Base-by-base conservation (phyloP, 768 basidiomycete genomes). In the Termitomyces sp. region DNA sequence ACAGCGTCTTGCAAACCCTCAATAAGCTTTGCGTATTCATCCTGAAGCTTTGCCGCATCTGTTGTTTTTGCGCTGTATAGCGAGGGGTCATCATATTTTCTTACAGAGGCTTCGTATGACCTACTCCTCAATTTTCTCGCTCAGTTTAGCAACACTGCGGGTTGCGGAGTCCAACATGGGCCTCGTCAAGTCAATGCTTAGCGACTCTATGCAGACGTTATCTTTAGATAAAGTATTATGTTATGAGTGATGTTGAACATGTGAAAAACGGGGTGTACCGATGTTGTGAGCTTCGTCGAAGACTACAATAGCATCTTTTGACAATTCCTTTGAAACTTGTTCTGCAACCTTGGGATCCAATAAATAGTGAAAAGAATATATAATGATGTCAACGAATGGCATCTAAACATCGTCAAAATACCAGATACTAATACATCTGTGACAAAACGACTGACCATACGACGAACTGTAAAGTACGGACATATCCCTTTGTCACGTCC, bases 201-300 rank as follows among this genome's bases (percentile, higher is more conserved):
- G 77, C 0, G 97, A 98, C 68, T 99, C 97, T 67, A 99, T 96
- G 72, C 97, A 99, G 47, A 99, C 97, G 69, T 99, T 99, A 68
- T 99, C 96, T 98, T 51, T 3, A 12, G 26, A 20, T 28, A 24
- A 9, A 7, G 6, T 16, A 28, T 30, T 30, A 48, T 56, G 38
- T 30, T 35, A 48, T 54, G 84, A 83, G 33, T 56, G 13, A 44
- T 22, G 44, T 66, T 43, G 24, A 50, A 33, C 2, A 24, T 18
- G 26, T 13, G 12, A 26, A 36, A 3, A 43, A 26, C 14, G 28
- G 26, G 54, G 35, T 62, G 57, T 64, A 94, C 95, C 95, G 53
- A 99, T 99, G 69, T 99, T 99, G 72, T 99, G 97, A 16, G 97
- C 97, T 69, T 99, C 97, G 67, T 99, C 97, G 66, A 99, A 99